Percentiles rank a stretch among this genome's conserved stretches.
Evolutionary conservation across 208 protist species (phyloP).

Genomic region (Trypanosoma lewisi): DNA sequence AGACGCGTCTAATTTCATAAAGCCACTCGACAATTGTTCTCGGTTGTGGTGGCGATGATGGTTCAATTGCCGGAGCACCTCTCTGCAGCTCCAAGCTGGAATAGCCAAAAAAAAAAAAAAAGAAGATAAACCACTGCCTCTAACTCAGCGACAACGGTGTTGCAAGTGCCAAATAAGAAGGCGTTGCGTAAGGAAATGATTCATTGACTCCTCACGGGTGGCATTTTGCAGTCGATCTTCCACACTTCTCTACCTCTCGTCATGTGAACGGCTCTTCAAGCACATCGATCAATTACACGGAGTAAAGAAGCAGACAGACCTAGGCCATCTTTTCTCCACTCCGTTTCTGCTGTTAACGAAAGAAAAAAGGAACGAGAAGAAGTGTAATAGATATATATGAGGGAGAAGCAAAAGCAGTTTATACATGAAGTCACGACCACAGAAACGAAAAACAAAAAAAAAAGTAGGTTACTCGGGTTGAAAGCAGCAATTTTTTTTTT

Average conservation of each 20-base stretch:
- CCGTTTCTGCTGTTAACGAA: no score
- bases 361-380: no score
- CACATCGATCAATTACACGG: no score
- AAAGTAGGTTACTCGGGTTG: no score
- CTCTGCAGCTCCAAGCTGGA: not conserved
- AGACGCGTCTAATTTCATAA: slow-evolving; percentile 37
- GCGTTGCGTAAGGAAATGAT: slow-evolving; percentile 56
- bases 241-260: not conserved
- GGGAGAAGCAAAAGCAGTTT: no score
- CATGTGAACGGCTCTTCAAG: not conserved
- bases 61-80: not conserved
- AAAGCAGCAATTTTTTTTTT: no score
- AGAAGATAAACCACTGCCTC: slow-evolving; percentile 22
- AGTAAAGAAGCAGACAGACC: no score
- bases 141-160: slow-evolving; percentile 45
- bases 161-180: slow-evolving; percentile 63
- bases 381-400: no score
- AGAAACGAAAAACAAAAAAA: slow-evolving; percentile 1
- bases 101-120: not conserved
- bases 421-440: not conserved
- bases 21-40: slow-evolving; percentile 27
- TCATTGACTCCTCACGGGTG: slow-evolving; percentile 49
- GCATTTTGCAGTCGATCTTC: slow-evolving; percentile 37
- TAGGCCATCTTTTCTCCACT: no score
- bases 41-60: not conserved